Evolutionary conservation across 495 filamentous ascomycete species (phyloP).

Genomic region (Immersiella caudata): DNA sequence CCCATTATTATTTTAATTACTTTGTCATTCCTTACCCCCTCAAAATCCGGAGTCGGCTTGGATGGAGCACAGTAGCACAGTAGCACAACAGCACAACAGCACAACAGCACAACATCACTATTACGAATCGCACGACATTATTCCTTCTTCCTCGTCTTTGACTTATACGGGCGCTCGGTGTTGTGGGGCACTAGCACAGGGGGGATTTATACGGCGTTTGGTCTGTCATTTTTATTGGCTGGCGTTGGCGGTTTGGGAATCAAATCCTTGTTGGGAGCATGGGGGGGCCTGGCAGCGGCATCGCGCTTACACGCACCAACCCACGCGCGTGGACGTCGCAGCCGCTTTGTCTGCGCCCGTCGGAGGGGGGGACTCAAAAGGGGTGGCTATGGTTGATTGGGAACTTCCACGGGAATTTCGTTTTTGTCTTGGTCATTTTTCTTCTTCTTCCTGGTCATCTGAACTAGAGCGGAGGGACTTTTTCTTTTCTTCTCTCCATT

Average conservation of each 20-base stretch:
- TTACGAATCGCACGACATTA: constrained; percentile 17
- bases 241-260: background rate
- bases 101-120: no score
- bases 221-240: constrained; percentile 8
- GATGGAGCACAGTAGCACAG: background rate
- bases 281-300: background rate
- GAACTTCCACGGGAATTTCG: background rate
- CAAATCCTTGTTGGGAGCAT: background rate
- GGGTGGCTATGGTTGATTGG: background rate
- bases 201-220: background rate
- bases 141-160: constrained; percentile 12
- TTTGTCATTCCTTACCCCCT: constrained; percentile 5
- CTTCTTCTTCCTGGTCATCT: background rate
- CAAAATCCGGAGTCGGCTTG: background rate
- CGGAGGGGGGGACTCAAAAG: background rate
- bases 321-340: background rate
- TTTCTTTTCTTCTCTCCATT: background rate
- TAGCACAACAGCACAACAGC: no score
- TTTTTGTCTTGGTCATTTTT: background rate
- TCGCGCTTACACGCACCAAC: background rate
- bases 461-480: background rate
- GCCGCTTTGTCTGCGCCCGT: no score
- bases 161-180: constrained; percentile 6
- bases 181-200: background rate
- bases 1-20: constrained; percentile 13